Base-by-base conservation (phyloP, 1,139 yeast genomes). In the Kurtzmaniella quercitrusa region DNA sequence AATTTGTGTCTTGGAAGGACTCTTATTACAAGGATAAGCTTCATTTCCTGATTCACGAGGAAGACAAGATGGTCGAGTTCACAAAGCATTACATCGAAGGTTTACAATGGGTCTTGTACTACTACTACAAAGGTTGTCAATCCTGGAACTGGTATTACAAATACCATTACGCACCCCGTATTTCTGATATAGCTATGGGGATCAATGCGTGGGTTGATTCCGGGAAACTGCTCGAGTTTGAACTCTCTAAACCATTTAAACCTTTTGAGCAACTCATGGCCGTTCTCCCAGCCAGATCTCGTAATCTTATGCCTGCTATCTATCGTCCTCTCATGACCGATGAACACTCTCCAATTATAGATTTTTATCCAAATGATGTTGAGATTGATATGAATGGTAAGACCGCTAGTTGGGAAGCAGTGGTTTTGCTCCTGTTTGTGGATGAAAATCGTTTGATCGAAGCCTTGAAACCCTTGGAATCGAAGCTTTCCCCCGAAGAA, bases 261-360 rank as follows among this genome's bases (percentile, higher is more conserved):
- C 98, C 99, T 9, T 93, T 89, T 64, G 95, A 93, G 61, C 99
- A 94, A 68, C 77, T 94, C 56, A 93, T 94, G 99, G 95, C 97
- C 12, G 98, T 94, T 23, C 73, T 94, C 51, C 99, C 99, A 1
- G 96, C 93, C 19, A 81, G 97, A 69, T 90, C 98, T 6, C 81
- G 79, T 48, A 74, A 76, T 43, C 76, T 93, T 51, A 82, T 94
- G 63, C 98, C 99, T 2, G 62, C 74, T 7, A 80, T 80, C 31
- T 86, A 85, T 59, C 78, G 96, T 62, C 77, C 82, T 6, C 71
- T 94, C 49, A 91, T 93, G 97, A 81, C 84, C n/a, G 96, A 91
- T 46, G 84, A 82, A 40, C 74, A 74, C 42, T 91, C 98, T 2
- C 96, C 97, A 23, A 90, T 94, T 51, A 77, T 76, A 46, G 96